Evolutionary conservation across 2,329 filamentous ascomycete species (phyloP).

Genomic region (Hypoxylon sp.): DNA sequence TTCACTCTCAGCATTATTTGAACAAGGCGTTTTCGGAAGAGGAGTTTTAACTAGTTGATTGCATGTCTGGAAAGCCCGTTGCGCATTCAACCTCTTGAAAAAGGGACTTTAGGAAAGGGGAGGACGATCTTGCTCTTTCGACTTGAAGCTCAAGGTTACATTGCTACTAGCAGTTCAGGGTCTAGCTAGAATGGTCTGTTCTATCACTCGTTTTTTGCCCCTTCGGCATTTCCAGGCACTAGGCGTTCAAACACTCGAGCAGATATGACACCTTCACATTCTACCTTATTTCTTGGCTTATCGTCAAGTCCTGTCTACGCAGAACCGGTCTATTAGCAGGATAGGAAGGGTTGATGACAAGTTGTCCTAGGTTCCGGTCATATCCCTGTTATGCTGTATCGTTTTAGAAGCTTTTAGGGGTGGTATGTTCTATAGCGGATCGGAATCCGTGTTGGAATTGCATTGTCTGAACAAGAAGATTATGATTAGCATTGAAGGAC

Average conservation of each 20-base stretch:
- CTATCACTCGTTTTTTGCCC: conserved; percentile 26
- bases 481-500: conserved; percentile 32
- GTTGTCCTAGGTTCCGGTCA: conserved; percentile 10
- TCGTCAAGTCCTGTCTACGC: background rate
- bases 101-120: conserved; percentile 11
- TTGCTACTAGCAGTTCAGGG: conserved; percentile 10
- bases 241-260: conserved; percentile 21
- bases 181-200: conserved; percentile 22
- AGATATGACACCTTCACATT: conserved; percentile 14
- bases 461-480: conserved; percentile 18
- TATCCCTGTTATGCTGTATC: conserved; percentile 11
- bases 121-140: conserved; percentile 21
- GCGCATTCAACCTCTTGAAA: conserved; percentile 7
- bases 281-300: background rate
- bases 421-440: conserved; percentile 3
- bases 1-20: conserved; percentile 36
- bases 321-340: background rate
- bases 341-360: background rate
- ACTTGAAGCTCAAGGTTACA: conserved; percentile 7
- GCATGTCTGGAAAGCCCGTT: conserved; percentile 35
- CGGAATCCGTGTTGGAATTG: conserved; percentile 14
- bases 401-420: conserved; percentile 16
- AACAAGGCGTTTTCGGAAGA: conserved; percentile 38
- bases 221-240: conserved; percentile 24
- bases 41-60: conserved; percentile 38